Evolutionary conservation across 768 basidiomycete species (phyloP).

Genomic region (Boletus subcaerulescens): DNA sequence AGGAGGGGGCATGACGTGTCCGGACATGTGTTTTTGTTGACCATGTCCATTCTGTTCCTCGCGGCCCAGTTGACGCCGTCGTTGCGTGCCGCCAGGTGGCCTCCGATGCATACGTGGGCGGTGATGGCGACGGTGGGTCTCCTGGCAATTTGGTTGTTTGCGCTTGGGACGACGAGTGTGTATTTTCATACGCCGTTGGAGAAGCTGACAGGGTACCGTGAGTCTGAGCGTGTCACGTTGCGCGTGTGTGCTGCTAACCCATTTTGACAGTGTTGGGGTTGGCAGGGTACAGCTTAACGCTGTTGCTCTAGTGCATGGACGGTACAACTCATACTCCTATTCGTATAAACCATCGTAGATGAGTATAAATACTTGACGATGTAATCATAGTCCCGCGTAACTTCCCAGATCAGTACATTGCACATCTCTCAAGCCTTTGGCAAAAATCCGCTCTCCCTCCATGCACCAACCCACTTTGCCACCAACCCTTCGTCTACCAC

Average conservation of each 20-base stretch:
- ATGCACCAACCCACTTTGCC: slow-evolving; percentile 40
- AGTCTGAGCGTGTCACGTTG: slow-evolving; percentile 31
- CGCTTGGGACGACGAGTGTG: slow-evolving; percentile 74
- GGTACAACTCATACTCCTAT: too few relatives aligned
- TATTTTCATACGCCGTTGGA: slow-evolving; percentile 91
- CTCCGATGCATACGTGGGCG: slow-evolving; percentile 46
- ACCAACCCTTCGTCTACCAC: slow-evolving; percentile 30
- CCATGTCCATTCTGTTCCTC: slow-evolving; percentile 74
- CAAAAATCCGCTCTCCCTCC: slow-evolving; percentile 41
- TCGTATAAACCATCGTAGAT: not conserved
- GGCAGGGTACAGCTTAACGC: slow-evolving; percentile 34
- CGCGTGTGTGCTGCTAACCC: not conserved
- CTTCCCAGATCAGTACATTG: too few relatives aligned
- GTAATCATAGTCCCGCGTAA: not conserved
- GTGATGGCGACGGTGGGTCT: slow-evolving; percentile 45
- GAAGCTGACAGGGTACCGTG: slow-evolving; percentile 83
- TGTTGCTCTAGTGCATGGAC: slow-evolving; percentile 8
- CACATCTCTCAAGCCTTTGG: not conserved
- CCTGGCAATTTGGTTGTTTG: slow-evolving; percentile 67
- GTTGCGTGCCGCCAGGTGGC: slow-evolving; percentile 41
- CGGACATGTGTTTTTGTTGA: slow-evolving; percentile 89
- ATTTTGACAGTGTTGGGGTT: slow-evolving; percentile 36
- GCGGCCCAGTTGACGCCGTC: slow-evolving; percentile 68
- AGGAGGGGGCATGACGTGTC: slow-evolving; percentile 88
- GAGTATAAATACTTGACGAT: not conserved